phyloP scores from a whole-genome alignment of 169 alveolate species.

The Babesia bovis region DNA sequence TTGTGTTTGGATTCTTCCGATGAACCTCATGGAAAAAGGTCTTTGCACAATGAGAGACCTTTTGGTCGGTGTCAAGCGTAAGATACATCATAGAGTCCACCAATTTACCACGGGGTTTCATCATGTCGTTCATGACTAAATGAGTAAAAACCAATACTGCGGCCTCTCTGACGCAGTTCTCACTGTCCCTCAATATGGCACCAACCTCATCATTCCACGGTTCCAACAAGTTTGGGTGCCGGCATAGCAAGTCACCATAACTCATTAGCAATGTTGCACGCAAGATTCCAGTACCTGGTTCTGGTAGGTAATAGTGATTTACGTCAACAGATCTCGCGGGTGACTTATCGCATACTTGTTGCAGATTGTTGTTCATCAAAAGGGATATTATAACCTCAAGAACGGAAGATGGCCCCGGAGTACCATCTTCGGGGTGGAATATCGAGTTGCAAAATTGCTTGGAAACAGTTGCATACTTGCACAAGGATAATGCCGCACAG shows the following conservation, averaged over 20 bases:
- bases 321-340: neutral
- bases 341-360: neutral
- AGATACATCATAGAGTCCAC: slow-evolving; percentile 74
- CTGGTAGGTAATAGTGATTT: slow-evolving; percentile 18
- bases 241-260: slow-evolving; percentile 77
- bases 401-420: slow-evolving; percentile 9
- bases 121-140: slow-evolving; percentile 79
- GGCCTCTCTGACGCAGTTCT: slow-evolving; percentile 69
- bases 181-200: slow-evolving; percentile 64
- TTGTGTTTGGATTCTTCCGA: slow-evolving; percentile 63
- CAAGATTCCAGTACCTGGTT: slow-evolving; percentile 16
- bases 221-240: slow-evolving; percentile 79
- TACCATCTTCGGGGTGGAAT: slow-evolving; percentile 12
- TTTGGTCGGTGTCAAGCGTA: slow-evolving; percentile 68
- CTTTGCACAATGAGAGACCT: slow-evolving; percentile 69
- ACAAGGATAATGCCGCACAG: slow-evolving; percentile 46
- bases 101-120: slow-evolving; percentile 74
- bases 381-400: slow-evolving; percentile 49
- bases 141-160: slow-evolving; percentile 80
- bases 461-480: slow-evolving; percentile 64
- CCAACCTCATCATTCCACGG: slow-evolving; percentile 74
- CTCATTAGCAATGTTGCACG: slow-evolving; percentile 73
- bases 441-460: slow-evolving; percentile 53
- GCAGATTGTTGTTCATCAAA: slow-evolving; percentile 25
- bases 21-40: slow-evolving; percentile 70